Conservation (phyloP, 2,329 filamentous ascomycete species). For the Colletotrichum tofieldiae region DNA sequence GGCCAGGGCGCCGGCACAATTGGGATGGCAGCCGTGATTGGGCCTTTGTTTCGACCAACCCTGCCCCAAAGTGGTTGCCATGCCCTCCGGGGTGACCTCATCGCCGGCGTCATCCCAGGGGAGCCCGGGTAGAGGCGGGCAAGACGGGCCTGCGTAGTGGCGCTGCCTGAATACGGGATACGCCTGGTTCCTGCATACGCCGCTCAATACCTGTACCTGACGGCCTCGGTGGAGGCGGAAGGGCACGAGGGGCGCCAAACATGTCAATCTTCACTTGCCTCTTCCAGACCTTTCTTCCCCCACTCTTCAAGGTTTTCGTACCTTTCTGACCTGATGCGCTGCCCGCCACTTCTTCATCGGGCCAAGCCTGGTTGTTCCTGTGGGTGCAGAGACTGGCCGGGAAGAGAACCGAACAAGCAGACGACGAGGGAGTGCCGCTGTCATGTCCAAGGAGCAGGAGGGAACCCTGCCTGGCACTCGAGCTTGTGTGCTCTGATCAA, state of each 20-base stretch:
- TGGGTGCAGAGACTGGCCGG: background rate
- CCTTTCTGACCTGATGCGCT: slow-evolving; percentile 1
- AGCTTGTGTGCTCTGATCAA: slow-evolving; percentile 17
- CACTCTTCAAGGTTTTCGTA: slow-evolving; percentile 5
- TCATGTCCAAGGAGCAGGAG: slow-evolving; percentile 9
- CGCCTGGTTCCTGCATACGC: slow-evolving; percentile 34
- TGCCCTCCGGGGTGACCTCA: slow-evolving; percentile 8
- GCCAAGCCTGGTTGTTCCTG: background rate
- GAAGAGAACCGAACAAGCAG: background rate
- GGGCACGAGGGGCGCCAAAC: slow-evolving; percentile 7
- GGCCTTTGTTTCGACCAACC: slow-evolving; percentile 17
- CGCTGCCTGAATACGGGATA: slow-evolving; percentile 7
- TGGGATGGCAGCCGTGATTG: slow-evolving; percentile 35
- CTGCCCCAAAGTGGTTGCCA: slow-evolving; percentile 23
- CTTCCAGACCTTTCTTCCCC: slow-evolving; percentile 20
- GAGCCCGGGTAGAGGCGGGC: background rate
- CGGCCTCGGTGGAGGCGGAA: background rate
- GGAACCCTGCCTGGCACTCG: slow-evolving; percentile 4
- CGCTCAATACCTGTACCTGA: slow-evolving; percentile 1
- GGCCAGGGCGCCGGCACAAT: slow-evolving; percentile 31
- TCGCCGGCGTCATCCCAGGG: slow-evolving; percentile 1
- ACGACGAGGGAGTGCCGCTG: slow-evolving; percentile 10
- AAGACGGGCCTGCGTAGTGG: slow-evolving; percentile 3
- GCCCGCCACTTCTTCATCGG: slow-evolving; percentile 16
- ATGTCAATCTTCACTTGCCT: slow-evolving; percentile 18